A percentile compares a stretch with the other conserved stretches of the same genome.
Evolutionary conservation across 306 rosid species (phyloP).

Genomic region (Sicyos edulis): DNA sequence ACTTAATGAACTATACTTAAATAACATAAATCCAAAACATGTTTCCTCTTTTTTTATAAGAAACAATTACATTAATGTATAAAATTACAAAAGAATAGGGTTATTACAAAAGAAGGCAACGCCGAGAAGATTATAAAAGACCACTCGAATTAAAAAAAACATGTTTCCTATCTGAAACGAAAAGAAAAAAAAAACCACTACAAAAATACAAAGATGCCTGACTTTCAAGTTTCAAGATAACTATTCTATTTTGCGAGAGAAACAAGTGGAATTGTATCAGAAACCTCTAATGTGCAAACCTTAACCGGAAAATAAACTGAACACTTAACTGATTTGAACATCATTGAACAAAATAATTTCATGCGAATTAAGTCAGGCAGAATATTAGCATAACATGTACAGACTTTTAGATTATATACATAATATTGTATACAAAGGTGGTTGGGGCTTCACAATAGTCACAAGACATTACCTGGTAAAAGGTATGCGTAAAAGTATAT

Average conservation of each 20-base stretch:
- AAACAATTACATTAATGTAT: too few relatives aligned
- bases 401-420: not conserved
- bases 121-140: too few relatives aligned
- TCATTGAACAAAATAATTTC: conserved; percentile 1
- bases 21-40: not conserved
- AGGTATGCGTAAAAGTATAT: not conserved
- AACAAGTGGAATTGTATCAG: not conserved
- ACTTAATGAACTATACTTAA: not conserved
- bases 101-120: too few relatives aligned
- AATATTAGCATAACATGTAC: not conserved
- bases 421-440: not conserved
- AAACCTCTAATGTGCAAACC: not conserved
- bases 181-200: not conserved
- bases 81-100: too few relatives aligned
- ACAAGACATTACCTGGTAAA: not conserved
- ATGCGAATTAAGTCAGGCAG: not conserved
- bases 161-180: too few relatives aligned
- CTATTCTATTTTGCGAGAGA: not conserved
- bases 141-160: too few relatives aligned
- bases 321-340: not conserved
- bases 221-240: not conserved
- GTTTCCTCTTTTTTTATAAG: too few relatives aligned
- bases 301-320: not conserved
- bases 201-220: not conserved
- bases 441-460: not conserved